Percentiles rank a stretch among this genome's conserved stretches.
These are phyloP conservation scores for Nannochloris sp. DNA, from an alignment of 139 green algal genomes.

Conservation along the genomic window DNA sequence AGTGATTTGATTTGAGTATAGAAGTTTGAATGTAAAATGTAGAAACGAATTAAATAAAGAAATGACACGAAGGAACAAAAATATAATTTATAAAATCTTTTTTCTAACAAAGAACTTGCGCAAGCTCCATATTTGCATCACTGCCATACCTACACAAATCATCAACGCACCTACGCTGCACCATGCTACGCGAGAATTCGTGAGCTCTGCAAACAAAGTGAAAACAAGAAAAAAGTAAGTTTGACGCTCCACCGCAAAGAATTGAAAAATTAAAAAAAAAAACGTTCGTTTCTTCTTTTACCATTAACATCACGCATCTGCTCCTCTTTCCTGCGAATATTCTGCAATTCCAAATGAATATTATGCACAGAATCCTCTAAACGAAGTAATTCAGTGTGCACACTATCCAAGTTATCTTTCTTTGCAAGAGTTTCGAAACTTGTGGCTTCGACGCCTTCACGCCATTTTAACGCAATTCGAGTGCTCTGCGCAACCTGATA, in stretches of 20 bases:
- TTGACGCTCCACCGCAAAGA: background rate
- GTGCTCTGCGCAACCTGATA: slow-evolving; percentile 44
- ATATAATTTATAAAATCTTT: slow-evolving; percentile 14
- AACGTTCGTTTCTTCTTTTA: slow-evolving; percentile 21
- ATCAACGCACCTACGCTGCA: slow-evolving; percentile 68
- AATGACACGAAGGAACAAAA: too few species aligned
- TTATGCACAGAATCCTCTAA: slow-evolving; percentile 60
- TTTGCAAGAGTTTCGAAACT: slow-evolving; percentile 90
- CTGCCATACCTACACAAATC: slow-evolving; percentile 60
- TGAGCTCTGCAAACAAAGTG: slow-evolving; percentile 61
- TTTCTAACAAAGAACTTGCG: slow-evolving; percentile 16
- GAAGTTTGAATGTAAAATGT: background rate
- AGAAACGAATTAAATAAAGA: background rate
- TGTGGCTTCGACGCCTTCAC: slow-evolving; percentile 64
- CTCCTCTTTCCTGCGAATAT: slow-evolving; percentile 65
- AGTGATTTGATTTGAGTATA: too few species aligned
- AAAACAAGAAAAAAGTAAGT: background rate
- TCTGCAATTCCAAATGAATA: slow-evolving; percentile 76
- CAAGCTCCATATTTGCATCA: slow-evolving; percentile 79
- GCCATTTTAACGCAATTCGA: slow-evolving; percentile 80
- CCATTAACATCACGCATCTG: slow-evolving; percentile 88
- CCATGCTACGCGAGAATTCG: slow-evolving; percentile 78
- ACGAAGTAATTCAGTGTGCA: slow-evolving; percentile 65
- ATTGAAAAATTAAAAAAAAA: background rate
- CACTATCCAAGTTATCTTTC: slow-evolving; percentile 84